Evolutionary conservation across 2,329 filamentous ascomycete species (phyloP).

Genomic region (Cryphonectria nitschkei): DNA sequence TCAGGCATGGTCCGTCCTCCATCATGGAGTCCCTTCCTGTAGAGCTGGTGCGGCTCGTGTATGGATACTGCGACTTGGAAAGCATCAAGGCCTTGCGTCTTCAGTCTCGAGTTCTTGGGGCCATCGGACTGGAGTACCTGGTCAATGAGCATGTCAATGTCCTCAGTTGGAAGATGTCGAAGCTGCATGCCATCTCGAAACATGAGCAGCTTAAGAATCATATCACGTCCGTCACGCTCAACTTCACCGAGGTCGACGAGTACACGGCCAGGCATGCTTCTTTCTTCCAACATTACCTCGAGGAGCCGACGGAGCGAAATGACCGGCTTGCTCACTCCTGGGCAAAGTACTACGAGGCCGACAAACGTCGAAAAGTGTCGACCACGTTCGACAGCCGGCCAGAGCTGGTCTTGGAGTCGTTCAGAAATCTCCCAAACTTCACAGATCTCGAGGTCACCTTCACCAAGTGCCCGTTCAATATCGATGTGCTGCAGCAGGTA

Average conservation of each 20-base stretch:
- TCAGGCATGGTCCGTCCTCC: conserved; percentile 26
- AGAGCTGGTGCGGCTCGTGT: conserved; percentile 49
- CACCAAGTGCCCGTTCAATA: conserved; percentile 45
- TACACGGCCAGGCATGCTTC: conserved; percentile 44
- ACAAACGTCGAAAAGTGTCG: conserved; percentile 39
- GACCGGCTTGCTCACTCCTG: conserved; percentile 42
- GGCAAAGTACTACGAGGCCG: conserved; percentile 43
- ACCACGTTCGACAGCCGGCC: conserved; percentile 43
- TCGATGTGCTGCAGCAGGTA: conserved; percentile 42
- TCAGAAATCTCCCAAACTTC: conserved; percentile 45
- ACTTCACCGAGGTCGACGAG: conserved; percentile 48
- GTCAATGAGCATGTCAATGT: conserved; percentile 46
- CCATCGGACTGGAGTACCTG: conserved; percentile 48
- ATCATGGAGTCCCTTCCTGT: conserved; percentile 39
- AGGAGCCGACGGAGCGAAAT: conserved; percentile 43
- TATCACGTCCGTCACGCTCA: conserved; percentile 50
- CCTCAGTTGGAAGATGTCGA: conserved; percentile 48
- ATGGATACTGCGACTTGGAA: conserved; percentile 43
- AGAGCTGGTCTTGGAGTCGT: conserved; percentile 43
- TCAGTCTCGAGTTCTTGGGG: conserved; percentile 42
- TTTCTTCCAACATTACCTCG: conserved; percentile 43
- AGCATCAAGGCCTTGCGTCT: conserved; percentile 48
- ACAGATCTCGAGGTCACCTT: conserved; percentile 46
- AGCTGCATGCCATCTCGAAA: conserved; percentile 48
- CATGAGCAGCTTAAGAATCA: conserved; percentile 46